Conservation (phyloP, 73 alveolate species). For the Tetrahymena elliotti region DNA sequence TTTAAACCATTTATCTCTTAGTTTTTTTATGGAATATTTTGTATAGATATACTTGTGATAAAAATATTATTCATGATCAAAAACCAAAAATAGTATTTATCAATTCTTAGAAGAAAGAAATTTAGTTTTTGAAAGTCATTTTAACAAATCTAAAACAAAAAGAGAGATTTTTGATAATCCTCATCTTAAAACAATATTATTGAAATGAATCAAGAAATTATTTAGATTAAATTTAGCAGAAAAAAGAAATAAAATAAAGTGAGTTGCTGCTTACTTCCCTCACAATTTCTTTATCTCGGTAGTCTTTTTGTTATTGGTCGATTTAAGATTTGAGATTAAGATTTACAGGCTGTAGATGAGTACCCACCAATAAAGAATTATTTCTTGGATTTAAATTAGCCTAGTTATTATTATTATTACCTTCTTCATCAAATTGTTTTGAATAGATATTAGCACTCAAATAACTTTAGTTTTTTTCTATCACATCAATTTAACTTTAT, state of each 20-base stretch:
- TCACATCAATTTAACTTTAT: neutral
- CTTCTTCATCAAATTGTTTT: neutral
- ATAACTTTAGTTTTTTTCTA: neutral
- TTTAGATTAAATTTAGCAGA: no score
- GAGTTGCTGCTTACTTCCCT: neutral
- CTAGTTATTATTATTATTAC: neutral
- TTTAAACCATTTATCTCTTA: no score
- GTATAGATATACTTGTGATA: no score
- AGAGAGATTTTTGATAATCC: no score
- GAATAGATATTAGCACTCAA: neutral
- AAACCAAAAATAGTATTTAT: no score
- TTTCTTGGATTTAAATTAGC: neutral
- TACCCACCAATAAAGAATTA: neutral
- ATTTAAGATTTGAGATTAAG: neutral
- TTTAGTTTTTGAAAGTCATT: no score
- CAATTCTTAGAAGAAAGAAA: no score
- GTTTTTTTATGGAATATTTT: no score
- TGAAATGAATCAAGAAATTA: no score
- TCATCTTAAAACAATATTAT: no score
- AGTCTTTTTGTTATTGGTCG: neutral
- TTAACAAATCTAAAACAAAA: no score
- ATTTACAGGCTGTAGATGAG: neutral
- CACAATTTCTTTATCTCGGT: neutral
- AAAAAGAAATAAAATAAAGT: neutral
- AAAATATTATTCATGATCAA: no score